Evolutionary conservation across 1,284 basidiomycete genomes (phyloP).

Genomic region (Fomitopsis betulina): DNA sequence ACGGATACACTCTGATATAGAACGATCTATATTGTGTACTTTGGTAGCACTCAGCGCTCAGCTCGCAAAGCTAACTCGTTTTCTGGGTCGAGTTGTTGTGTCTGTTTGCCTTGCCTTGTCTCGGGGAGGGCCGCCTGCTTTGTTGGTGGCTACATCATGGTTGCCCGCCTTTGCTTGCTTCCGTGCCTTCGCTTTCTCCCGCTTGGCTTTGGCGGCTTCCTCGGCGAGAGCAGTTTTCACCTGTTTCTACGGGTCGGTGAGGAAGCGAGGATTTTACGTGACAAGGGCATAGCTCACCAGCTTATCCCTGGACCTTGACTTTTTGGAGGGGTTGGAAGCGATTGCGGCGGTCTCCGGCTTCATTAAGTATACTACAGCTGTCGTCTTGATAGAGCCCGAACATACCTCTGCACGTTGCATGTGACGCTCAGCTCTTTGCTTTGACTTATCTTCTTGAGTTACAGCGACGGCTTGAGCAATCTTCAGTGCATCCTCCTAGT

Average conservation of each 20-base stretch:
- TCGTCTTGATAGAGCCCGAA: neutral
- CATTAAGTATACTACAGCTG: neutral
- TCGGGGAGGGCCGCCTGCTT: neutral
- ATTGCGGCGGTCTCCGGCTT: conserved; percentile 7
- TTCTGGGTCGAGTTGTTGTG: neutral
- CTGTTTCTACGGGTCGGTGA: conserved; percentile 17
- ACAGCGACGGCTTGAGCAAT: conserved; percentile 21
- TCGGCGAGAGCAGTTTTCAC: conserved; percentile 23
- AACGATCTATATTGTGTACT: neutral
- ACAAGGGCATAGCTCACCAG: conserved; percentile 15
- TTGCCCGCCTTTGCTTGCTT: conserved; percentile 13
- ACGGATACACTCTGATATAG: too few species aligned
- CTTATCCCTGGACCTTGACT: conserved; percentile 15
- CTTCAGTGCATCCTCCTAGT: conserved; percentile 23
- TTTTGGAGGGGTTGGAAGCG: conserved; percentile 1
- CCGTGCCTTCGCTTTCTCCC: conserved; percentile 24
- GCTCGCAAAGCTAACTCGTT: conserved; percentile 1
- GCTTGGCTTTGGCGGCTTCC: conserved; percentile 22
- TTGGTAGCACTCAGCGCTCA: neutral
- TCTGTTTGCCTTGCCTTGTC: neutral
- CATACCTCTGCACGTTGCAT: conserved; percentile 18
- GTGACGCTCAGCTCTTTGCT: conserved; percentile 16
- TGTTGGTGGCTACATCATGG: neutral
- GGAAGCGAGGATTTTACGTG: neutral
- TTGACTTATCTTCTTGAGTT: conserved; percentile 20